Base-by-base conservation (phyloP, 768 basidiomycete species). In the Coprinopsis cinerea region DNA sequence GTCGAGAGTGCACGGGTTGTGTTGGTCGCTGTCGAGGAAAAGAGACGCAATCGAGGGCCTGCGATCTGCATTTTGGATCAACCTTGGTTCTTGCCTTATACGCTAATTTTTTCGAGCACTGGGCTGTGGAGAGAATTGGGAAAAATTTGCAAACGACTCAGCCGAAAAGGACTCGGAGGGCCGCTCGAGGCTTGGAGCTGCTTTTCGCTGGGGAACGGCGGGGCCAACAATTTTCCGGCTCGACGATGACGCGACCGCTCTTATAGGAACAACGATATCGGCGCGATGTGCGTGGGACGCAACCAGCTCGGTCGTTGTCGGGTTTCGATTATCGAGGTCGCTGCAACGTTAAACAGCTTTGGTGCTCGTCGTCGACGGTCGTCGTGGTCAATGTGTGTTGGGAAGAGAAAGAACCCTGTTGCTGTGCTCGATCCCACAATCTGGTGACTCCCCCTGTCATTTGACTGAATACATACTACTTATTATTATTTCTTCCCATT, bases 61-160 rank as follows among this genome's bases (percentile, higher is more conserved):
- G 40, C 10, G 26, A 20, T 39, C 37, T 49, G 47, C 48, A 49
- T 48, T 48, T 10, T 41, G 25, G 36, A 10, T 39, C 10, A 18
- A 18, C 36, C 17, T 39, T 10, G 11, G 17, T 10, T 9, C 18
- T 39, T 10, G 17, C 36, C 18, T 18, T 9, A 6, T 6, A 9
- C 36, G 7, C 6, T 39, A 6, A 6, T 9, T 39, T 39, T 17
- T 9, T 18, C 36, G 18, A 9, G 36, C 11, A 18, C 17, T n/a
- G n/a, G n/a, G 36, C 6, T 39, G 10, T 18, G 30, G 10, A 39
- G 36, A 39, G 36, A 39, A 39, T 32, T 7, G 15, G 30, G 30
- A 32, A 32, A 32, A 32, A 32, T 7, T 7, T 7, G 30, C 30
- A 15, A 32, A 32, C 15, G 30, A n/a, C n/a, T n/a, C n/a, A n/a